Conservation (phyloP, 805 yeast species). For the Aciculoconidium aculeatum region DNA sequence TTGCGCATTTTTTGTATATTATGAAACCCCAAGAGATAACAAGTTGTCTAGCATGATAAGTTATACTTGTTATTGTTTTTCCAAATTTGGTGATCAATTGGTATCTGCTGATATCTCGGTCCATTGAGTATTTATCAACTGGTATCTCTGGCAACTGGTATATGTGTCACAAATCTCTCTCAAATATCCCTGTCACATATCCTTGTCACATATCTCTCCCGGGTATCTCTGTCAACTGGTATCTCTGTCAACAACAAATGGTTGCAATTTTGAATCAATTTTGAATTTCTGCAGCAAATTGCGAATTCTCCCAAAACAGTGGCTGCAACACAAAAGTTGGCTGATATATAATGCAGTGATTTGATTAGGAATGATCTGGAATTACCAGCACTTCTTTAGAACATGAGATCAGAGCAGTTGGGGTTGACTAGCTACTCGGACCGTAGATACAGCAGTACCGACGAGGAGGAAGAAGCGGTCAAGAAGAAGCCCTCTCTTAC, state of each 20-base stretch:
- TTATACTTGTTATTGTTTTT: no score
- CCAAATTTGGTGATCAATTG: no score
- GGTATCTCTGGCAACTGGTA: not conserved
- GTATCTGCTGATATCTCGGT: no score
- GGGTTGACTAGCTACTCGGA: conserved; percentile 1
- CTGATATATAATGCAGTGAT: no score
- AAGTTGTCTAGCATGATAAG: no score
- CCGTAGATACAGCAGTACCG: conserved; percentile 1
- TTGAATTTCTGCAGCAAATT: conserved; percentile 3
- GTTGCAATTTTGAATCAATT: not conserved
- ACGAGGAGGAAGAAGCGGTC: conserved; percentile 3
- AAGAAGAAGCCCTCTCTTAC: conserved; percentile 1
- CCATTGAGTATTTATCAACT: not conserved
- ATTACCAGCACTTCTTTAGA: not conserved
- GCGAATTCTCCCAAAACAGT: conserved; percentile 7
- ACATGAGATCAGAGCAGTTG: not conserved
- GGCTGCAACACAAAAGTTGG: conserved; percentile 7
- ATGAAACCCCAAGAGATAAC: no score
- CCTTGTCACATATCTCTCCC: no score
- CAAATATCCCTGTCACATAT: no score
- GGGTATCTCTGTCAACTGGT: no score
- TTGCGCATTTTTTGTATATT: no score
- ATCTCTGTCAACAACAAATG: not conserved
- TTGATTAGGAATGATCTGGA: conserved; percentile 1
- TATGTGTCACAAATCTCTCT: not conserved